Percentiles rank a stretch among this genome's conserved stretches.
Conservation (phyloP, 2,329 filamentous ascomycete species). For the Aspergillus flavus region DNA sequence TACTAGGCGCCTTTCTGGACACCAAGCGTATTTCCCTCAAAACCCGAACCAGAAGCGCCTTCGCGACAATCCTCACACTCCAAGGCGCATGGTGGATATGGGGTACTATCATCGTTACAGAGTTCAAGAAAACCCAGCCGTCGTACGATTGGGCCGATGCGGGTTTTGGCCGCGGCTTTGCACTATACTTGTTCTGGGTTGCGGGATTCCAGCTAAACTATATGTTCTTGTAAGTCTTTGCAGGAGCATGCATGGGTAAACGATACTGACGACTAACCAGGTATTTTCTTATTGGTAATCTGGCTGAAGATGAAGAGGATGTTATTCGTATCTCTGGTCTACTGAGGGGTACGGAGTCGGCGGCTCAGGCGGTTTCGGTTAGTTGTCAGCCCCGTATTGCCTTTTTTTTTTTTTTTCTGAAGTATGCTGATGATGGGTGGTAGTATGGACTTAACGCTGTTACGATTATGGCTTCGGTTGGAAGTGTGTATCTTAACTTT, state of each 20-base stretch:
- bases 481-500: conserved; percentile 72
- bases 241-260: too few species aligned
- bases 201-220: conserved; percentile 74
- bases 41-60: conserved; percentile 57
- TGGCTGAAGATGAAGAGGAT: conserved; percentile 64
- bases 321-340: conserved; percentile 70
- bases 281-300: conserved; percentile 70
- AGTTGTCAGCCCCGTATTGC: conserved; percentile 19
- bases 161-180: conserved; percentile 69
- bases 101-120: conserved; percentile 66
- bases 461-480: conserved; percentile 64
- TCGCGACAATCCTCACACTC: conserved; percentile 52
- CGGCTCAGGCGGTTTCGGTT: conserved; percentile 69
- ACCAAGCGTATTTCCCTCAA: conserved; percentile 58
- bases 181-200: conserved; percentile 68
- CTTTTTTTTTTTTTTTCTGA: too few species aligned
- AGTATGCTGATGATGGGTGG: not conserved
- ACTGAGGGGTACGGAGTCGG: conserved; percentile 70
- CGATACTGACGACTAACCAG: conserved; percentile 34
- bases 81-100: conserved; percentile 75
- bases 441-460: conserved; percentile 67
- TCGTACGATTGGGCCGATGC: conserved; percentile 66
- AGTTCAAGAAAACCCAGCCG: conserved; percentile 60
- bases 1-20: conserved; percentile 68
- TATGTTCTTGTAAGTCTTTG: conserved; percentile 61